These are phyloP conservation scores for Pulveroboletus sp. DNA, from an alignment of 768 basidiomycete genomes.

Conservation along the genomic window DNA sequence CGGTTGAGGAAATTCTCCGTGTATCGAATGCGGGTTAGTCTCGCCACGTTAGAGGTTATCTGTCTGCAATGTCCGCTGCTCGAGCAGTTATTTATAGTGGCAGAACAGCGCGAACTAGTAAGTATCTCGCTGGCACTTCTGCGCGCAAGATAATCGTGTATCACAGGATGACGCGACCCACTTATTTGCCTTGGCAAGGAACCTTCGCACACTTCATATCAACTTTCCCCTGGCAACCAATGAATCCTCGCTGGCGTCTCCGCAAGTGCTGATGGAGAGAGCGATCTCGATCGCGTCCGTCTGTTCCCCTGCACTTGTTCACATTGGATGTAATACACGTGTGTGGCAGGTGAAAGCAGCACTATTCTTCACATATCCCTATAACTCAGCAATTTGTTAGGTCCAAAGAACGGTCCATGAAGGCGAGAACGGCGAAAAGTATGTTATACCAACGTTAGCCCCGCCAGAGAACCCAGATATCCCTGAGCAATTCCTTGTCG, in stretches of 20 bases:
- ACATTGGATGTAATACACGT: constrained; percentile 64
- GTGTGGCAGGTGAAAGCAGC: constrained; percentile 61
- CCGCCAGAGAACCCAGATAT: constrained; percentile 63
- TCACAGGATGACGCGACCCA: constrained; percentile 19
- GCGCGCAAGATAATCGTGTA: neutral
- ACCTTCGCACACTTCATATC: constrained; percentile 57
- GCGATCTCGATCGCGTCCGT: constrained; percentile 44
- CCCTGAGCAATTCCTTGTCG: constrained; percentile 70
- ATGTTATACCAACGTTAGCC: constrained; percentile 36
- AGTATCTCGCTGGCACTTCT: neutral
- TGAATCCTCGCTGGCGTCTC: constrained; percentile 15
- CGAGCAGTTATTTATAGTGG: constrained; percentile 61
- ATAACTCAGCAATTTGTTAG: constrained; percentile 30
- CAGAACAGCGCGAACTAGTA: constrained; percentile 47
- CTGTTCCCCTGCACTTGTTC: constrained; percentile 49
- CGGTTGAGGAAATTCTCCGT: constrained; percentile 57
- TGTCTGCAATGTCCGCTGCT: constrained; percentile 52
- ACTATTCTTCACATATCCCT: neutral
- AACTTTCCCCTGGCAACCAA: constrained; percentile 39
- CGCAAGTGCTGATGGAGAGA: constrained; percentile 26
- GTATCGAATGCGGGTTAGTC: constrained; percentile 56
- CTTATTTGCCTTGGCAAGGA: constrained; percentile 42
- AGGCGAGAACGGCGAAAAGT: constrained; percentile 38
- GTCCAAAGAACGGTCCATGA: constrained; percentile 40
- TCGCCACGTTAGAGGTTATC: constrained; percentile 47